Conservation (phyloP, 139 green algal species). For the Chlamydomonas sphaeroides region DNA sequence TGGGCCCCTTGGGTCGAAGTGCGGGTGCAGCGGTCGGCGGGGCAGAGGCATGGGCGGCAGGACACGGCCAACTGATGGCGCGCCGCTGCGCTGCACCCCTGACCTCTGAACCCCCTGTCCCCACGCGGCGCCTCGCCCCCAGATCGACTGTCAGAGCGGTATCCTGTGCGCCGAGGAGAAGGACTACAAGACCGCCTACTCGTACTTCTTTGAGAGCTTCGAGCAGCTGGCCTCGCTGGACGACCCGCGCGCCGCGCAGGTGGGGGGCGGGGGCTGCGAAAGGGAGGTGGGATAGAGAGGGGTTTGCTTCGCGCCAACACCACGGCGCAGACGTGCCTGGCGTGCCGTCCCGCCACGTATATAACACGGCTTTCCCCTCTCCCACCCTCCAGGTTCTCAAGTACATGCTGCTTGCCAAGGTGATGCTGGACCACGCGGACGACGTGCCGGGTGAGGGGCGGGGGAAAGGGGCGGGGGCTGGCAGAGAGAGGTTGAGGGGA, state of each 20-base stretch:
- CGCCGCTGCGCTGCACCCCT: too few relatives aligned
- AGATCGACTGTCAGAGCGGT: conserved; percentile 94
- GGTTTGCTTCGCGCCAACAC: too few relatives aligned
- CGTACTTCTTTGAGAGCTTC: conserved; percentile 99
- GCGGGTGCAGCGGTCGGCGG: too few relatives aligned
- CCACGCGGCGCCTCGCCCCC: conserved; percentile 1
- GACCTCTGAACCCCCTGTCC: too few relatives aligned
- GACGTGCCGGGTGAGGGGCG: conserved; percentile 54
- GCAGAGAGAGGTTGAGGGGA: background rate
- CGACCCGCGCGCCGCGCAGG: conserved; percentile 78
- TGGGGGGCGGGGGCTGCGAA: background rate
- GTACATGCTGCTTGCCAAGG: conserved; percentile 99
- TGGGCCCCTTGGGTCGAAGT: too few relatives aligned
- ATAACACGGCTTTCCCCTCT: too few relatives aligned
- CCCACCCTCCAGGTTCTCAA: conserved; percentile 77
- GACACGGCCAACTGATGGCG: too few relatives aligned
- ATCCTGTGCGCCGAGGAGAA: conserved; percentile 97
- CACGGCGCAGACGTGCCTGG: too few relatives aligned
- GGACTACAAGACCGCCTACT: conserved; percentile 99
- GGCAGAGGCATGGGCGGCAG: too few relatives aligned
- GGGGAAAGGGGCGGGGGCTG: background rate
- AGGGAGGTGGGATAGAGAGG: too few relatives aligned
- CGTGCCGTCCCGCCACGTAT: too few relatives aligned
- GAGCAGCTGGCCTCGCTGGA: conserved; percentile 87
- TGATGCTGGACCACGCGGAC: conserved; percentile 53